Conservation (phyloP, 176 grass and related monocot genomes). For the Triticum turgidum region DNA sequence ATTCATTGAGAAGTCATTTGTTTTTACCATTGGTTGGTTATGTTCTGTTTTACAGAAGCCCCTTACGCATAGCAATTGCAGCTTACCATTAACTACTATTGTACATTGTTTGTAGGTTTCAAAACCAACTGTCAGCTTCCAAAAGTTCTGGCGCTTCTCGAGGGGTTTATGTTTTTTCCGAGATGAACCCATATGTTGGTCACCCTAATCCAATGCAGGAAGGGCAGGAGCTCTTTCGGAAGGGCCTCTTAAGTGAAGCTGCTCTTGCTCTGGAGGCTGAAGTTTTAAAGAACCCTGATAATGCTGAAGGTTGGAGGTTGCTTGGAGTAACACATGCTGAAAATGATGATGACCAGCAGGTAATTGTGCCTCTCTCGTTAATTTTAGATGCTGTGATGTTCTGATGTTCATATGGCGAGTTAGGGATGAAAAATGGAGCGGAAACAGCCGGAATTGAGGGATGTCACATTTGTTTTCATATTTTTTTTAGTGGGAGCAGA, state of each 20-base stretch:
- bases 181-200: conserved; percentile 94
- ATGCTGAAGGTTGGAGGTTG: conserved; percentile 95
- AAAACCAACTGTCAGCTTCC: conserved; percentile 54
- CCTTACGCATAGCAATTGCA: conserved; percentile 12
- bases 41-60: conserved; percentile 5
- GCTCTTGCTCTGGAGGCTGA: conserved; percentile 98
- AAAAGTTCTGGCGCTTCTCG: conserved; percentile 64
- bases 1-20: background rate
- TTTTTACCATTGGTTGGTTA: background rate
- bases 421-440: background rate
- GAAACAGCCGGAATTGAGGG: background rate
- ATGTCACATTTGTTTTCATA: background rate
- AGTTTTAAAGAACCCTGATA: conserved; percentile 97
- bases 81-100: conserved; percentile 6
- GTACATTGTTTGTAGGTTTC: conserved; percentile 46
- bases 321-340: conserved; percentile 95
- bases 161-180: conserved; percentile 90
- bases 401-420: conserved; percentile 2
- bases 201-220: conserved; percentile 97
- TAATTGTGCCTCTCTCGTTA: conserved; percentile 31
- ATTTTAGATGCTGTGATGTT: background rate
- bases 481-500: background rate
- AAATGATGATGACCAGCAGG: conserved; percentile 99
- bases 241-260: conserved; percentile 99
- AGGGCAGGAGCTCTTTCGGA: conserved; percentile 93